Evolutionary conservation across 2,329 filamentous ascomycete species (phyloP).

Genomic region (Sclerotinia nivalis): DNA sequence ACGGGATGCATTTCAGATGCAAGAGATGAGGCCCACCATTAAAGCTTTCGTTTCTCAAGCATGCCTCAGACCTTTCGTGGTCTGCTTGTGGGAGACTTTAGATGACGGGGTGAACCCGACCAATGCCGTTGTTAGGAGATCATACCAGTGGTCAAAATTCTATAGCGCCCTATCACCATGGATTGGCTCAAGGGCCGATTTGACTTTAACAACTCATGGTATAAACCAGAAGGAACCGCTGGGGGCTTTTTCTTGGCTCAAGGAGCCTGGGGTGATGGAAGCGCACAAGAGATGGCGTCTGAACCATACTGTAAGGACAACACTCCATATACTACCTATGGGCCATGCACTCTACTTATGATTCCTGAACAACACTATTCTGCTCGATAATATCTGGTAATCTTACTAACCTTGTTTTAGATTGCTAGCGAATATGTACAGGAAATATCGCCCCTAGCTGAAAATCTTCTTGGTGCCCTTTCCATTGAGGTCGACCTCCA

Average conservation of each 20-base stretch:
- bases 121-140: slow-evolving; percentile 37
- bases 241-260: slow-evolving; percentile 38
- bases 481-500: slow-evolving; percentile 19
- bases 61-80: slow-evolving; percentile 33
- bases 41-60: slow-evolving; percentile 34
- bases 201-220: neutral
- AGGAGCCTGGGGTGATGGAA: slow-evolving; percentile 37
- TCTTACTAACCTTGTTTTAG: slow-evolving; percentile 2
- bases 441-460: neutral
- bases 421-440: slow-evolving; percentile 18
- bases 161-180: slow-evolving; percentile 32
- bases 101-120: slow-evolving; percentile 34
- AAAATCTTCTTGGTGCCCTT: slow-evolving; percentile 14
- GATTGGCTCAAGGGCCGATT: slow-evolving; percentile 27
- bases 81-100: slow-evolving; percentile 38
- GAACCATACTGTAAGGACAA: slow-evolving; percentile 29
- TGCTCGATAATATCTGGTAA: neutral
- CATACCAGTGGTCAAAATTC: slow-evolving; percentile 34
- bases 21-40: slow-evolving; percentile 32
- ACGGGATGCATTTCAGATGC: slow-evolving; percentile 47
- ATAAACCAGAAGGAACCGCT: slow-evolving; percentile 30
- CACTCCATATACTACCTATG: neutral
- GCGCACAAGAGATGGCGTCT: slow-evolving; percentile 34
- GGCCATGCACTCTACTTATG: neutral
- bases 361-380: neutral